Evolutionary conservation across 1,139 yeast genomes (phyloP).

Genomic region (Yamadazyma atlantica): DNA sequence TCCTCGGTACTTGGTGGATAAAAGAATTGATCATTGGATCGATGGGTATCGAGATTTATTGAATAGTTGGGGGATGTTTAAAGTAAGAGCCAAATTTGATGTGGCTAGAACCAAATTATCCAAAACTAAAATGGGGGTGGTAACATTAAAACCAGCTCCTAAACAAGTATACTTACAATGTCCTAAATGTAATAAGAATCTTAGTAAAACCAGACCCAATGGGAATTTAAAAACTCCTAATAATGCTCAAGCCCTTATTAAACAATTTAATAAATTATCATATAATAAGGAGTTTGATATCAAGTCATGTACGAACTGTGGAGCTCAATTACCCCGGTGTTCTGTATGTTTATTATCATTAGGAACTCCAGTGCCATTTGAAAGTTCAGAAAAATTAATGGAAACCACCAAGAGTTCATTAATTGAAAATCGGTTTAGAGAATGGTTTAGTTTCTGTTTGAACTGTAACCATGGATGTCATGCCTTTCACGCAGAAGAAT

Average conservation of each 20-base stretch:
- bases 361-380: slow-evolving; percentile 66
- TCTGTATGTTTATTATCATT: slow-evolving; percentile 82
- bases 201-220: slow-evolving; percentile 34
- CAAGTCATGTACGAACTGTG: slow-evolving; percentile 77
- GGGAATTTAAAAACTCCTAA: slow-evolving; percentile 6
- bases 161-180: slow-evolving; percentile 83
- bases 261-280: slow-evolving; percentile 38
- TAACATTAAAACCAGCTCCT: slow-evolving; percentile 54
- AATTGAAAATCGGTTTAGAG: slow-evolving; percentile 45
- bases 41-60: slow-evolving; percentile 70
- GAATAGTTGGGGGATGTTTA: slow-evolving; percentile 83
- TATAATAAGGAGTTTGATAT: slow-evolving; percentile 19
- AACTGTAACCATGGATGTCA: slow-evolving; percentile 93
- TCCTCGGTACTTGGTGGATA: slow-evolving; percentile 77
- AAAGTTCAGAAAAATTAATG: slow-evolving; percentile 21
- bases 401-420: slow-evolving; percentile 15
- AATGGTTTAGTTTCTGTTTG: slow-evolving; percentile 89
- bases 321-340: slow-evolving; percentile 87
- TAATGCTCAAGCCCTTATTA: slow-evolving; percentile 32
- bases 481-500: slow-evolving; percentile 91
- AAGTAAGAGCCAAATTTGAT: slow-evolving; percentile 80
- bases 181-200: slow-evolving; percentile 73
- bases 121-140: slow-evolving; percentile 46
- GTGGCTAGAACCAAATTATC: slow-evolving; percentile 72
- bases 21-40: slow-evolving; percentile 74